Percentiles rank a stretch among this genome's conserved stretches.
These are phyloP conservation scores for Vickermania ingenoplastis DNA, from an alignment of 208 protist species.

Conservation along the genomic window DNA sequence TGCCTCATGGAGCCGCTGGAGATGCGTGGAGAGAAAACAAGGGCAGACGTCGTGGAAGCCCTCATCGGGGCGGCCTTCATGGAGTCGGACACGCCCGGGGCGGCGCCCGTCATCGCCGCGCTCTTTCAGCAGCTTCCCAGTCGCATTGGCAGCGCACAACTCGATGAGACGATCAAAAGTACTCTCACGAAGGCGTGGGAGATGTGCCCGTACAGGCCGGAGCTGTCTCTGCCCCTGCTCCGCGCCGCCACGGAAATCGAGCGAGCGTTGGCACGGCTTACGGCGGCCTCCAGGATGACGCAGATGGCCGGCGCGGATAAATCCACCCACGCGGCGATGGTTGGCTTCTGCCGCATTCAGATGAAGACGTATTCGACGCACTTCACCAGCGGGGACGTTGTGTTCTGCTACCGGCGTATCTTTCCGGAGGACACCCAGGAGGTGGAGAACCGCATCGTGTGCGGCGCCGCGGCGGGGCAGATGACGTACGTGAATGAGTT, in stretches of 20 bases:
- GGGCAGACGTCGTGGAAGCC: constrained; percentile 58
- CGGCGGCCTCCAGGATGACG: too few relatives aligned
- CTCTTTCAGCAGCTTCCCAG: constrained; percentile 29
- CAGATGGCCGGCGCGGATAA: neutral
- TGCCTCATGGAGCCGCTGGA: constrained; percentile 16
- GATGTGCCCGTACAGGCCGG: neutral
- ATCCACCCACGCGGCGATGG: constrained; percentile 24
- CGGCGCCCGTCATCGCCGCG: constrained; percentile 37
- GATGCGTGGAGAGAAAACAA: constrained; percentile 20
- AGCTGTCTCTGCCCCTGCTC: constrained; percentile 10
- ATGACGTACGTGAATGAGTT: constrained; percentile 58
- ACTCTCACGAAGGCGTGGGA: neutral
- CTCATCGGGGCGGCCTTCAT: constrained; percentile 50
- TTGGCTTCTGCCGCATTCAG: constrained; percentile 39
- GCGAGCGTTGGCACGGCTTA: too few relatives aligned
- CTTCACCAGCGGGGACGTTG: constrained; percentile 49
- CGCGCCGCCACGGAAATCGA: constrained; percentile 3
- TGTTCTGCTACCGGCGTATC: constrained; percentile 48
- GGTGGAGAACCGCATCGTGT: constrained; percentile 48
- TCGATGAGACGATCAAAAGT: too few relatives aligned
- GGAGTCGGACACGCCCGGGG: too few relatives aligned
- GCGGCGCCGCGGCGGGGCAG: constrained; percentile 11
- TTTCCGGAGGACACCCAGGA: constrained; percentile 15
- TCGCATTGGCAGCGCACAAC: neutral
- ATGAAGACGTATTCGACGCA: constrained; percentile 43